Base-by-base conservation (phyloP, 306 rosid species). In the Prunus mongolica region DNA sequence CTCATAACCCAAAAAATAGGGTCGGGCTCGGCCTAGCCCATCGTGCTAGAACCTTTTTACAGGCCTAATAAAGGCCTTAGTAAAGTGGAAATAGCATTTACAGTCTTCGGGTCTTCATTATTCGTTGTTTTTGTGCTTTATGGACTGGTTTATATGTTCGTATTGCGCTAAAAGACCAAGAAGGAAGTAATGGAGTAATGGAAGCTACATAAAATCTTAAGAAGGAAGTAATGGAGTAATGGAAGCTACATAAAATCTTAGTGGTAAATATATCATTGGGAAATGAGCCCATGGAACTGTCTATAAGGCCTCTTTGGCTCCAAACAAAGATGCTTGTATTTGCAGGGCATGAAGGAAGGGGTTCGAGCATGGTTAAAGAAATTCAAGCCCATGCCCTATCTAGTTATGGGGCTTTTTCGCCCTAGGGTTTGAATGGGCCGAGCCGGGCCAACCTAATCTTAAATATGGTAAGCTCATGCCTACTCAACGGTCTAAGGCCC, bases 271-370 rank as follows among this genome's bases (percentile, higher is more conserved):
- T 82, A 41, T 94, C 24, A 85, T 91, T 6, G 98, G 98, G n/a
- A 85, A 84, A 85, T 93, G 96, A 81, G 94, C 91, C 14, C 97
- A 94, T 65, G 97, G 98, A 83, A 80, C 80, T 55, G 95, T 94
- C 46, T 94, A 94, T 51, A 90, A 84, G 84, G 97, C 93, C 55
- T 52, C 71, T 16, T 38, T 87, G 25, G 79, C 77, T 66, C 79
- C 89, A 19, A 74, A 84, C 77, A 57, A 76, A 60, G 84, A 73
- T 72, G 88, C 68, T 94, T 55, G 83, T 62, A 66, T 87, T 82
- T 77, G 68, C 73, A 2, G 86, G 84, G n/a, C 84, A 82, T 81
- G 84, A 65, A 76, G 78, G 82, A 63, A 85, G 81, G 75, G 82
- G 80, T 51, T 14, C 13, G 61, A 87, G 90, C 79, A 86, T 94